Percentiles rank a stretch among this genome's conserved stretches.
These are phyloP conservation scores for Trichoderma sp. DNA, from an alignment of 2,329 filamentous ascomycete genomes.

Conservation along the genomic window DNA sequence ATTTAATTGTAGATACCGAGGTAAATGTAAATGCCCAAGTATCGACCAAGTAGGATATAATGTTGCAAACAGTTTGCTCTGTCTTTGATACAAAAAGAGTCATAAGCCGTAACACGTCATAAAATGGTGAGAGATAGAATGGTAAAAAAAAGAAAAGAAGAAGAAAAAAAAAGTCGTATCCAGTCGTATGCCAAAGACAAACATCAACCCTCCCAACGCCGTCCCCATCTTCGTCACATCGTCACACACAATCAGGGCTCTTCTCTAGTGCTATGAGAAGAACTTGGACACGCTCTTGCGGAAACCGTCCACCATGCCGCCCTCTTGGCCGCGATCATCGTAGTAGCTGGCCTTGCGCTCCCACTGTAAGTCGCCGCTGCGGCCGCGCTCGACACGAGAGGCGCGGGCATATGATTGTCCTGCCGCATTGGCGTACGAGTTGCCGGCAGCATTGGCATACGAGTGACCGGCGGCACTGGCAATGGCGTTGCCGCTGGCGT, in stretches of 20 bases:
- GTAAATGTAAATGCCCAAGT: background rate
- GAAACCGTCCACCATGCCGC: conserved; percentile 37
- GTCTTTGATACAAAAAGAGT: conserved; percentile 4
- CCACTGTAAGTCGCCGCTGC: conserved; percentile 38
- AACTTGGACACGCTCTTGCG: conserved; percentile 39
- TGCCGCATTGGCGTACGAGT: background rate
- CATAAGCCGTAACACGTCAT: conserved; percentile 18
- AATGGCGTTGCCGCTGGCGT: background rate
- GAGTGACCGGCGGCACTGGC: background rate
- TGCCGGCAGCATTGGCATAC: background rate
- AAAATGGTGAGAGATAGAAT: conserved; percentile 6
- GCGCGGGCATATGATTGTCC: conserved; percentile 14
- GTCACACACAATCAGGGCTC: background rate
- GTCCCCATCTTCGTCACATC: conserved; percentile 14
- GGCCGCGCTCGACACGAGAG: conserved; percentile 34
- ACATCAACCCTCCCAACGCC: background rate
- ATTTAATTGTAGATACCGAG: background rate
- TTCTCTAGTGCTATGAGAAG: conserved; percentile 32
- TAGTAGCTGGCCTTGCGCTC: conserved; percentile 34
- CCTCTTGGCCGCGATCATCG: conserved; percentile 27
- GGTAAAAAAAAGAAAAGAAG: background rate
- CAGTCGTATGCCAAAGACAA: conserved; percentile 10
- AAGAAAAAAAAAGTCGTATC: conserved; percentile 4
- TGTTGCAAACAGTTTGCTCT: background rate
- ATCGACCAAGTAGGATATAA: background rate